phyloP scores from a whole-genome alignment of 306 rosid genomes.

The Prunus campanulata region DNA sequence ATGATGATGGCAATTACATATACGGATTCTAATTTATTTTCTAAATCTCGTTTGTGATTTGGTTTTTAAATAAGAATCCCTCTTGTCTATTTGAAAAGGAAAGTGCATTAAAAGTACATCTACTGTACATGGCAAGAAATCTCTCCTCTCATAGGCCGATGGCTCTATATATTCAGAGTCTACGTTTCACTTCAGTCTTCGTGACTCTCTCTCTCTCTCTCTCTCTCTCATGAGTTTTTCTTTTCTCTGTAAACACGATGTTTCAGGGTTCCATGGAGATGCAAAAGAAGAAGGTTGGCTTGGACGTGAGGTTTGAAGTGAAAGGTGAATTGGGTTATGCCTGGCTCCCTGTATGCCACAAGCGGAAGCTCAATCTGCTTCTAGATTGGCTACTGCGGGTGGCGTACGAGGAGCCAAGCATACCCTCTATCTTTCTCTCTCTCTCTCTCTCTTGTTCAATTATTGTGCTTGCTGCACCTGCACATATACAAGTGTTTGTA shows the following conservation, averaged over 20 bases:
- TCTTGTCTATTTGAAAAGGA: background rate
- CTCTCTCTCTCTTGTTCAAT: background rate
- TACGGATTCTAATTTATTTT: background rate
- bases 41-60: slow-evolving; percentile 2
- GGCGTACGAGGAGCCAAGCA: slow-evolving; percentile 48
- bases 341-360: slow-evolving; percentile 51
- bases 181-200: background rate
- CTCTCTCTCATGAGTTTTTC: background rate
- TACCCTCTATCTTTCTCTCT: slow-evolving; percentile 5
- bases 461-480: background rate
- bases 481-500: background rate
- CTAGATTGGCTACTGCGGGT: slow-evolving; percentile 26
- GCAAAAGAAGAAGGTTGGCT: background rate
- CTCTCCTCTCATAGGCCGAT: background rate
- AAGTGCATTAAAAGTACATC: background rate
- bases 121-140: slow-evolving; percentile 12
- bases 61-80: background rate
- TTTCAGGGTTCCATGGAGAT: background rate
- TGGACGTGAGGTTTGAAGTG: background rate
- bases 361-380: slow-evolving; percentile 24
- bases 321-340: slow-evolving; percentile 22
- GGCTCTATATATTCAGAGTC: background rate
- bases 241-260: background rate
- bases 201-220: background rate
- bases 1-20: slow-evolving; percentile 9